Evolutionary conservation across 306 rosid species (phyloP).

Genomic region (Leucaena leucocephala): DNA sequence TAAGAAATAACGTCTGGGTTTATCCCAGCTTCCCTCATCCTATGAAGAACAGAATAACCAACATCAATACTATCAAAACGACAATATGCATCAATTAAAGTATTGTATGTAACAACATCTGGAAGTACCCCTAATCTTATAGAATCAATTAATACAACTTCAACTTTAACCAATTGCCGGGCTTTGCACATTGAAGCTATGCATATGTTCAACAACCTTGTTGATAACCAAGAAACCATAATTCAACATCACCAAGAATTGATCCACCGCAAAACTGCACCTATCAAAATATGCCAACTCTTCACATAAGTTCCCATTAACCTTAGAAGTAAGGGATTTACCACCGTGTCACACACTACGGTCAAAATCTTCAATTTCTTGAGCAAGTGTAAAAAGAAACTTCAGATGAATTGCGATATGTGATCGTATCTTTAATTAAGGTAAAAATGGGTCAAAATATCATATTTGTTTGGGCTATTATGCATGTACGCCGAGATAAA

Average conservation of each 20-base stretch:
- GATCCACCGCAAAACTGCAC: not conserved
- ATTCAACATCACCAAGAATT: constrained; percentile 35
- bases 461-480: not conserved
- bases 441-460: not conserved
- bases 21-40: constrained; percentile 80
- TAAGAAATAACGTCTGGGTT: constrained; percentile 69
- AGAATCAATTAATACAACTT: constrained; percentile 57
- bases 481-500: not conserved
- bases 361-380: not conserved
- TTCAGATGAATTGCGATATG: not conserved
- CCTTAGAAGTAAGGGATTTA: not conserved
- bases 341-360: not conserved
- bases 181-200: constrained; percentile 60
- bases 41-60: constrained; percentile 54
- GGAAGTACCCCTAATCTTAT: constrained; percentile 73
- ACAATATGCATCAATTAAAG: constrained; percentile 69
- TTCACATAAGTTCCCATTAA: not conserved
- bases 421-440: not conserved
- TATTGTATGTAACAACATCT: constrained; percentile 68
- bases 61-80: constrained; percentile 57
- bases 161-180: constrained; percentile 57
- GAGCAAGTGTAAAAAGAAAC: not conserved
- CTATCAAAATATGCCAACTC: not conserved
- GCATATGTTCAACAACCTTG: constrained; percentile 69
- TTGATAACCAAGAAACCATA: constrained; percentile 61